Evolutionary conservation across 2,329 filamentous ascomycete genomes (phyloP), one percentile per base, ranked within the genome.

Genomic region (Talaromyces sp.): DNA sequence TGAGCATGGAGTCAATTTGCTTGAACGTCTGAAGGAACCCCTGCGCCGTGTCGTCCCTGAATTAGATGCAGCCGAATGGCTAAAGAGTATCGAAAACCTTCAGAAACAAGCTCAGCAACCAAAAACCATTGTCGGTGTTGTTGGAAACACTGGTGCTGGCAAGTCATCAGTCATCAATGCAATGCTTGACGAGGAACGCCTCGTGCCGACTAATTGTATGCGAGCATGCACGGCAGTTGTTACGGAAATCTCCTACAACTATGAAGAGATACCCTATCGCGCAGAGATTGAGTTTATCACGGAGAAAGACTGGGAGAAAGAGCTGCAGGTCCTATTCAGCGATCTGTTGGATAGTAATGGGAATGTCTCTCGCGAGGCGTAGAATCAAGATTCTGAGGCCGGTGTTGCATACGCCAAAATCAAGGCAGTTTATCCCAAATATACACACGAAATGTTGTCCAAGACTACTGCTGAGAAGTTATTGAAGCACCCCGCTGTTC

Each of bases 111-210:
- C 63, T 15, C 13, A 36, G 38, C 54, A 36, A 15, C 54, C 63
- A 19, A 59, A 61, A 25, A 60, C 56, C 2, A 61, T 88, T 0
- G 79, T 89, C 19, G 87, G 86, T 5, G 83, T 89, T 0, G 82
- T 87, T 2, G 87, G 87, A 0, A 85, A 83, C 63, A 89, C 88
- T 0, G 86, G 87, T 0, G 83, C 84, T 1, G 87, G 87, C 0
- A 90, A 89, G 70, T 86, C 82, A 22, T 86, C 84, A 1, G 77
- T 89, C 0, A 88, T 89, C 72, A 89, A 89, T 69, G 86, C 87
- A 0, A 71, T 89, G 38, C 77, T 89, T 0, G 85, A 88, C 34
- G 85, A 89, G 69, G 85, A 89, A 68, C 78, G 82, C n/a, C 75
- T 86, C 17, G 79, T 81, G 0, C 82, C 83, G 0, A 86, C 84